Conservation (phyloP, 2,329 filamentous ascomycete species). For the Fusarium pininemorale region DNA sequence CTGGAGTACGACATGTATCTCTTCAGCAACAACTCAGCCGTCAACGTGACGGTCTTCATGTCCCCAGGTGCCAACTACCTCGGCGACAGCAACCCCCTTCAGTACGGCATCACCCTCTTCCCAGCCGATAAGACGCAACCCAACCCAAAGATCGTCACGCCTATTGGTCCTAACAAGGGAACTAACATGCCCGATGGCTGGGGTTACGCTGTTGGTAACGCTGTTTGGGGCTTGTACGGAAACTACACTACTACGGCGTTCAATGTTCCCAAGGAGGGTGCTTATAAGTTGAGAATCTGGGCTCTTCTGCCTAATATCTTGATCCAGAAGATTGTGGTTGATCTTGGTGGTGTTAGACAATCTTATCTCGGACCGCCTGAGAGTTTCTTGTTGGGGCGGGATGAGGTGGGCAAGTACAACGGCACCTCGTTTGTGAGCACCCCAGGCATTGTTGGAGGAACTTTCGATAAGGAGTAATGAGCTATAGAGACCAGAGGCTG, state of each 20-base stretch:
- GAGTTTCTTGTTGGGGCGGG: slow-evolving; percentile 53
- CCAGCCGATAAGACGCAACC: slow-evolving; percentile 44
- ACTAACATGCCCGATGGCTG: slow-evolving; percentile 28
- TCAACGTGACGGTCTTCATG: slow-evolving; percentile 58
- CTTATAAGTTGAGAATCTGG: slow-evolving; percentile 62
- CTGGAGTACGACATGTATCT: slow-evolving; percentile 71
- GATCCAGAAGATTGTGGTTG: slow-evolving; percentile 65
- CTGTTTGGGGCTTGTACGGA: slow-evolving; percentile 55
- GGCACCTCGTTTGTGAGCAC: slow-evolving; percentile 21
- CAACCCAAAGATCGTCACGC: slow-evolving; percentile 6
- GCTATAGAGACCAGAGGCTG: rapidly evolving
- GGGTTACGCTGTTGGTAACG: slow-evolving; percentile 51
- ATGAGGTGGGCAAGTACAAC: slow-evolving; percentile 17
- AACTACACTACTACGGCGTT: slow-evolving; percentile 59
- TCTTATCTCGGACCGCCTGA: slow-evolving; percentile 67
- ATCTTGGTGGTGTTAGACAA: slow-evolving; percentile 62
- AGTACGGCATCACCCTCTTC: slow-evolving; percentile 61
- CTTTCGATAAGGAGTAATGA: not conserved
- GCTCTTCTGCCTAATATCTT: slow-evolving; percentile 61
- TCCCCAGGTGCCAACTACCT: slow-evolving; percentile 64
- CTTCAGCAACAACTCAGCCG: slow-evolving; percentile 60
- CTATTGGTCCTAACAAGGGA: slow-evolving; percentile 23
- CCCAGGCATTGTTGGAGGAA: not conserved
- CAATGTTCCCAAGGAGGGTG: slow-evolving; percentile 51
- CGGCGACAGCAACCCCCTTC: slow-evolving; percentile 58